Percentiles rank a stretch among this genome's conserved stretches.
These are phyloP conservation scores for Closterium sp. DNA, from an alignment of 139 green algal species.

Conservation along the genomic window DNA sequence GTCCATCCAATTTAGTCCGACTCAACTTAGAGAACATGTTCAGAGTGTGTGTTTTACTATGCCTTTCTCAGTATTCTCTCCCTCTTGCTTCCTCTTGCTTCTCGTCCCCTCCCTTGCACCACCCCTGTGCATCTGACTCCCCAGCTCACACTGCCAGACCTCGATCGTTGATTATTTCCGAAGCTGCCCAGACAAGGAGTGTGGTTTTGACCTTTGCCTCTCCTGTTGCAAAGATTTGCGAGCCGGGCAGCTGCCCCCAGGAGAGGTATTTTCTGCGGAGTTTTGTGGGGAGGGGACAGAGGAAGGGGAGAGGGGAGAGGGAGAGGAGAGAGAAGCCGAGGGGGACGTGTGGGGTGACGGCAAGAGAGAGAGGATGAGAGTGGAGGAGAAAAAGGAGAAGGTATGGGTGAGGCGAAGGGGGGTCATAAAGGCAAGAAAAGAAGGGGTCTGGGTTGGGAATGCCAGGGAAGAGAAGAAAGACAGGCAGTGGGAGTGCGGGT, in stretches of 20 bases:
- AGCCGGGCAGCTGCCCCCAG: not conserved
- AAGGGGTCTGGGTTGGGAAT: not conserved
- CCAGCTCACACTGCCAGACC: constrained; percentile 48
- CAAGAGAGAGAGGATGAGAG: not conserved
- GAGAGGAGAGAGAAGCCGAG: not conserved
- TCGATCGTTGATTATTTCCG: constrained; percentile 39
- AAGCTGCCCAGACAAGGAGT: constrained; percentile 9
- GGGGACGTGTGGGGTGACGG: not conserved
- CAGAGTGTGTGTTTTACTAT: too few species aligned
- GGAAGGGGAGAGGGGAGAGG: not conserved
- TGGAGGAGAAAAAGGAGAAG: not conserved
- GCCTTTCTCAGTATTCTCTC: too few species aligned
- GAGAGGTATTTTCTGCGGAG: not conserved
- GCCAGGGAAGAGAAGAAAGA: not conserved
- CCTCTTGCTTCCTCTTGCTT: not conserved
- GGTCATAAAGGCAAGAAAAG: not conserved
- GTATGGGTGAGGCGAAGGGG: not conserved
- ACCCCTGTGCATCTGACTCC: too few species aligned
- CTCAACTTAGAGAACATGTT: too few species aligned
- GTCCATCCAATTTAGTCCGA: too few species aligned
- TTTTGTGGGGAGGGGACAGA: not conserved
- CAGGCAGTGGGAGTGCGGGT: not conserved
- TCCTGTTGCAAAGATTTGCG: constrained; percentile 35
- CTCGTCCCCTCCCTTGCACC: too few species aligned
- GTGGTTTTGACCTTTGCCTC: constrained; percentile 42